Evolutionary conservation across 768 basidiomycete species (phyloP), one percentile per base, ranked within the genome.

Genomic region (Tulasnella calospora): DNA sequence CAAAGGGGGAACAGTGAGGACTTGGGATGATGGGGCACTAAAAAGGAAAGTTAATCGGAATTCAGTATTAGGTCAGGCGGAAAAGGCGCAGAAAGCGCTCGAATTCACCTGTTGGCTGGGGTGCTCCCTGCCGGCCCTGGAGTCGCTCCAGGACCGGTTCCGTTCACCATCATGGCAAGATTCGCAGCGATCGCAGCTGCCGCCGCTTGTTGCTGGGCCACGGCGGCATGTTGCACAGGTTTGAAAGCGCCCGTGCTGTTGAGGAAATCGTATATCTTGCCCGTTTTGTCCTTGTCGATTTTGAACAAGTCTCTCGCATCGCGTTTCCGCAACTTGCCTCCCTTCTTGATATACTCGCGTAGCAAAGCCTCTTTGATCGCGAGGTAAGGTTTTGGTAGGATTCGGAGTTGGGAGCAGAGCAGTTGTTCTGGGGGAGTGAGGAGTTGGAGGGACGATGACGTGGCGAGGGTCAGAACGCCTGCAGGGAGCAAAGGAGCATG

Each of bases 291-390:
- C 80, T 94, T 94, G 83, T 96, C 95, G 80, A 98, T 94, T 84
- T 94, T 95, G 81, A 96, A 91, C 79, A 97, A 87, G 83, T 94
- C 94, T 73, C 94, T 89, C 15, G 95, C 95, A 84, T 98, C 95
- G 75, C 95, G 88, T 40, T 94, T 89, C 72, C 93, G 92, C 67
- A 98, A 87, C 83, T 94, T 93, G 15, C 96, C 96, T 30, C 93
- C 92, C 76, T 95, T 88, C 36, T 95, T 88, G 0, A 94, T 94
- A 81, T 95, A 98, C 86, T 99, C 97, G 41, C 95, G 90, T 40
- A 99, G 91, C 57, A 98, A 89, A 6, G 93, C 94, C 84, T 98
- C 95, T 83, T 99, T 99, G 85, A 99, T 94, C 79, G 93, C 90
- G 74, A 99, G 90, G 83, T 98, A 99, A 0, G 98, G 95, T 82